phyloP scores from a whole-genome alignment of 2,329 filamentous ascomycete species.

The Aspergillus sp. region DNA sequence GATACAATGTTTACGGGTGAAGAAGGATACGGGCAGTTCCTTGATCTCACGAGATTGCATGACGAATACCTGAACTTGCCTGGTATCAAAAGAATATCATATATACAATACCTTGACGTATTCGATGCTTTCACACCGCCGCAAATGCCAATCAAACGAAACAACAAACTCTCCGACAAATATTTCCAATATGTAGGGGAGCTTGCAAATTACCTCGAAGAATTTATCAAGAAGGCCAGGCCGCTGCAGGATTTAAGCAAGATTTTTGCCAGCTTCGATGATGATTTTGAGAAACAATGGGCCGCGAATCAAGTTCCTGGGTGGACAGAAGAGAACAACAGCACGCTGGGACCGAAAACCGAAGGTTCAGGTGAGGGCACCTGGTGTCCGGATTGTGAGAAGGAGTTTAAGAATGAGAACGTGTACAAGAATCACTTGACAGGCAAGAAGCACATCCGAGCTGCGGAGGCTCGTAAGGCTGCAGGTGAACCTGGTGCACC shows the following conservation, averaged over 20 bases:
- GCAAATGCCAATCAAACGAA: conserved; percentile 70
- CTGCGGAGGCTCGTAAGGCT: conserved; percentile 64
- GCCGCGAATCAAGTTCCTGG: conserved; percentile 73
- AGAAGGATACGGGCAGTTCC: conserved; percentile 87
- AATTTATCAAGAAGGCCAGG: conserved; percentile 78
- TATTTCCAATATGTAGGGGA: conserved; percentile 89
- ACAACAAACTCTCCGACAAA: conserved; percentile 84
- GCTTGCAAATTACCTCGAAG: conserved; percentile 79
- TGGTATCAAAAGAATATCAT: conserved; percentile 78
- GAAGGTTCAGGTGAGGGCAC: conserved; percentile 66
- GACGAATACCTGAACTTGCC: conserved; percentile 89
- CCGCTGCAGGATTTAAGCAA: conserved; percentile 85
- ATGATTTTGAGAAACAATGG: conserved; percentile 84
- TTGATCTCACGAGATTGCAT: conserved; percentile 81
- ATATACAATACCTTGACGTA: conserved; percentile 86
- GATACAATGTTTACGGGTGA: conserved; percentile 95
- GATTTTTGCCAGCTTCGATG: conserved; percentile 72
- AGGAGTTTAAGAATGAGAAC: conserved; percentile 92
- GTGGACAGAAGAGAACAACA: conserved; percentile 65
- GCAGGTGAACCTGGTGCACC: conserved; percentile 39
- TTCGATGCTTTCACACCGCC: conserved; percentile 85
- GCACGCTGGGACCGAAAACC: conserved; percentile 46
- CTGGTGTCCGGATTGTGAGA: conserved; percentile 90
- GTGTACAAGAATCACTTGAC: conserved; percentile 87
- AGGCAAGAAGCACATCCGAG: conserved; percentile 90